Percentiles rank a stretch among this genome's conserved stretches.
Evolutionary conservation across 139 green algal genomes (phyloP).

Genomic region (Yamagishiella unicocca): DNA sequence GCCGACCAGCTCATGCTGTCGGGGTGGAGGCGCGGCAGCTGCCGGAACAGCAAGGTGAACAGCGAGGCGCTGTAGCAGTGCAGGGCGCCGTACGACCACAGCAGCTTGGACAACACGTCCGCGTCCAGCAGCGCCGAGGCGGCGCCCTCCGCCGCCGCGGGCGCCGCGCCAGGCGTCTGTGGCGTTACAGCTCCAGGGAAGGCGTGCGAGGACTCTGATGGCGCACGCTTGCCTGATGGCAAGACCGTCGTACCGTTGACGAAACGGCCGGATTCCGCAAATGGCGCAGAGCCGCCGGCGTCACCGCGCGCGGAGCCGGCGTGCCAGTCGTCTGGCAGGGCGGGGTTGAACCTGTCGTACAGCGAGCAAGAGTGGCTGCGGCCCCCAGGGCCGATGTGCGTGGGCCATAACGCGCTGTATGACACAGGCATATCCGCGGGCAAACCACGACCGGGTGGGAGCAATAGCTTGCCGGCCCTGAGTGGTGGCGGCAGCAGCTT

Average conservation of each 20-base stretch:
- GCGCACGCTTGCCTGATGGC: too few species aligned
- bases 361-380: not conserved
- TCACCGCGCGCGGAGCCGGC: not conserved
- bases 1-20: constrained; percentile 18
- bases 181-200: not conserved
- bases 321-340: constrained; percentile 27
- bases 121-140: constrained; percentile 16
- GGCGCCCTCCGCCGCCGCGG: not conserved
- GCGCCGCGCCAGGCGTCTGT: not conserved
- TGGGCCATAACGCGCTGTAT: constrained; percentile 33
- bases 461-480: too few species aligned
- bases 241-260: too few species aligned
- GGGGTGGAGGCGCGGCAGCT: constrained; percentile 20
- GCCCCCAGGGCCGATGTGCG: constrained; percentile 5
- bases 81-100: constrained; percentile 23
- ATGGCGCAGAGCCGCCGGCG: too few species aligned
- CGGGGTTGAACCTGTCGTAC: constrained; percentile 16
- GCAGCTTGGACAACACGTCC: constrained; percentile 34
- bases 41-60: constrained; percentile 38
- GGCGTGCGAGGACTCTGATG: not conserved
- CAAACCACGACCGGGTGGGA: too few species aligned
- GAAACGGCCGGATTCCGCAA: too few species aligned
- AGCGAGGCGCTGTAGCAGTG: constrained; percentile 40
- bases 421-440: too few species aligned
- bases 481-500: too few species aligned